These are phyloP conservation scores for Solanum paucissectum DNA, from an alignment of 257 asterid genomes.

Conservation along the genomic window DNA sequence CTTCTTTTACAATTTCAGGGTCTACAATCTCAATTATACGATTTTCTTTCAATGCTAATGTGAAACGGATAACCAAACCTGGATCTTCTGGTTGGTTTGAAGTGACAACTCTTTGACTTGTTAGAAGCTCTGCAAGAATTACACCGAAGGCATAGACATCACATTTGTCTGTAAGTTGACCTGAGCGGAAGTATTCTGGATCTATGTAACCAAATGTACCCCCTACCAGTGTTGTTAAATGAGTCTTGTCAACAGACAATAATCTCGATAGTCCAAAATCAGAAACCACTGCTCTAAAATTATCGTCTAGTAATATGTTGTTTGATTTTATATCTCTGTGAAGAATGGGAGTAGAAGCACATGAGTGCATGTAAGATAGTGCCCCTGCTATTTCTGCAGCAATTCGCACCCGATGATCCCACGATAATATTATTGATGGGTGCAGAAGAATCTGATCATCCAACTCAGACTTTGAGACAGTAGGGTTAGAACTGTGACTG, in stretches of 20 bases:
- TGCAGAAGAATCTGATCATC: neutral
- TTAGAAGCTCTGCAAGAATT: slow-evolving; percentile 23
- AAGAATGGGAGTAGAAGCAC: slow-evolving; percentile 22
- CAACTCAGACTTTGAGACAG: neutral
- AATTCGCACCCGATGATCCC: slow-evolving; percentile 25
- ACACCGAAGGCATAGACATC: slow-evolving; percentile 37
- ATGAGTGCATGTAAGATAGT: slow-evolving; percentile 27
- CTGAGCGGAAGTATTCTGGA: slow-evolving; percentile 27
- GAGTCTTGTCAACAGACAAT: slow-evolving; percentile 12
- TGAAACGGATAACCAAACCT: slow-evolving; percentile 20
- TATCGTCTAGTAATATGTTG: slow-evolving; percentile 25
- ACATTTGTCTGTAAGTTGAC: slow-evolving; percentile 27
- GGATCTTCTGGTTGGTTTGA: neutral
- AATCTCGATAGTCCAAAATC: slow-evolving; percentile 30
- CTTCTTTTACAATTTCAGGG: neutral
- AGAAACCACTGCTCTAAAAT: slow-evolving; percentile 22
- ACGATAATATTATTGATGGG: slow-evolving; percentile 1
- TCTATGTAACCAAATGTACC: slow-evolving; percentile 33
- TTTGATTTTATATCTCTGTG: slow-evolving; percentile 32
- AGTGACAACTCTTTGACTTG: slow-evolving; percentile 20
- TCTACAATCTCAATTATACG: slow-evolving; percentile 11
- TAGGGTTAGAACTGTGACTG: neutral
- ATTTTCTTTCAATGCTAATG: slow-evolving; percentile 6
- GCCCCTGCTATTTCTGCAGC: slow-evolving; percentile 37
- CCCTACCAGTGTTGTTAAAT: slow-evolving; percentile 12